Conservation (phyloP, 192 early-diverging fungal genomes). For the Backusella tuberculispora region DNA sequence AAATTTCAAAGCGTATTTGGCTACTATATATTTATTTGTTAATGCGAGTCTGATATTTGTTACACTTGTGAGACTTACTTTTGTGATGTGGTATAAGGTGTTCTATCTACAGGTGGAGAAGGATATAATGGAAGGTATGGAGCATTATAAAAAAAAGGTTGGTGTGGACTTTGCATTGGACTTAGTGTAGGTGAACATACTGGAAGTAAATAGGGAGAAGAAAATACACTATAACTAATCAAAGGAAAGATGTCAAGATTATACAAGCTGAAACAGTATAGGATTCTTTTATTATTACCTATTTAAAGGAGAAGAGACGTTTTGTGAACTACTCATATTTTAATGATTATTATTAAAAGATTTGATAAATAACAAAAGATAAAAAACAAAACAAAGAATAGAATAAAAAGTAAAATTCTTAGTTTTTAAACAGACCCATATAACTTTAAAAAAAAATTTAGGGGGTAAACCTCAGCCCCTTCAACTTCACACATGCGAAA, state of each 20-base stretch:
- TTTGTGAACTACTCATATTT: not conserved
- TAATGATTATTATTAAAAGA: not conserved
- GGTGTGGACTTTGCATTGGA: conserved; percentile 2
- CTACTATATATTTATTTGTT: conserved; percentile 3
- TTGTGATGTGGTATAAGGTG: not conserved
- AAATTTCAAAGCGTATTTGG: not conserved
- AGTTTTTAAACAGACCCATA: not conserved
- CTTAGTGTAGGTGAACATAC: conserved; percentile 3
- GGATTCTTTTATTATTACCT: not conserved
- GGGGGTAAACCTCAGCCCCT: conserved; percentile 1
- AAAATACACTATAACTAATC: not conserved
- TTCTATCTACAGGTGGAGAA: not conserved
- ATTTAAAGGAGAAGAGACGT: not conserved
- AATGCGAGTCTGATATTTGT: not conserved
- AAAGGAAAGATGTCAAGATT: not conserved
- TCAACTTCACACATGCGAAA: not conserved
- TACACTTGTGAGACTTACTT: conserved; percentile 14
- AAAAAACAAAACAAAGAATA: not conserved
- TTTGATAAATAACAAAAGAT: not conserved
- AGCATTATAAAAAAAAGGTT: not conserved
- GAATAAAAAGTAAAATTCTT: not conserved
- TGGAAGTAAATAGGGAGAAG: conserved; percentile 4
- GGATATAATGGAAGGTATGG: not conserved
- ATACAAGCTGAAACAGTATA: not conserved
- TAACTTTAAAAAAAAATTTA: conserved; percentile 4